A percentile compares a stretch with the other conserved stretches of the same genome.
phyloP scores from a whole-genome alignment of 345 rosid species.

The Firmiana major region DNA sequence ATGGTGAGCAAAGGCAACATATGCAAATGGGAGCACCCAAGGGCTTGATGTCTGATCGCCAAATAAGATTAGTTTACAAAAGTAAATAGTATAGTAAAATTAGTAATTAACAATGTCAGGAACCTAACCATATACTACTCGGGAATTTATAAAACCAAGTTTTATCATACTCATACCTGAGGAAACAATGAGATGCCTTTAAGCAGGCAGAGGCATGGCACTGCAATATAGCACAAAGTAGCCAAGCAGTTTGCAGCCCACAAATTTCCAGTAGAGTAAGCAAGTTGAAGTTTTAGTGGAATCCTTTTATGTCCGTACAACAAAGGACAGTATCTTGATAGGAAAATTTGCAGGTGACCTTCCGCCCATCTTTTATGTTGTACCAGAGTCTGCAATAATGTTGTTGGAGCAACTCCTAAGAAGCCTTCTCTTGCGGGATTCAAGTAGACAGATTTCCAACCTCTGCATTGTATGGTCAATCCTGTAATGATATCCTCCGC shows the following conservation, averaged over 20 bases:
- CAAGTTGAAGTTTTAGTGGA: not conserved
- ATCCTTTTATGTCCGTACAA: slow-evolving; percentile 3
- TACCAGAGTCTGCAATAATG: slow-evolving; percentile 1
- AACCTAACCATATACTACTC: too few relatives aligned
- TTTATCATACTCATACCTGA: slow-evolving; percentile 4
- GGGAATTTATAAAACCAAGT: too few relatives aligned
- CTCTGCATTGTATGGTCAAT: slow-evolving; percentile 34
- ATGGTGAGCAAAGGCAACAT: slow-evolving; percentile 26
- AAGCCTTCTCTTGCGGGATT: slow-evolving; percentile 36
- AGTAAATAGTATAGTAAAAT: too few relatives aligned
- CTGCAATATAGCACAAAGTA: slow-evolving; percentile 30
- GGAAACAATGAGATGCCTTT: slow-evolving; percentile 42
- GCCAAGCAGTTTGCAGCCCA: slow-evolving; percentile 25
- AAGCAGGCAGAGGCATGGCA: slow-evolving; percentile 42
- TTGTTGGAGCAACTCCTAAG: slow-evolving; percentile 37
- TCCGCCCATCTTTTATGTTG: slow-evolving; percentile 6
- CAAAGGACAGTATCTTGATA: not conserved
- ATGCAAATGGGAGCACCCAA: slow-evolving; percentile 19
- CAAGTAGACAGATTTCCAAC: slow-evolving; percentile 38
- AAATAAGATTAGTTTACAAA: not conserved
- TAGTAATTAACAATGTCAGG: too few relatives aligned
- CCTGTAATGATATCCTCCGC: slow-evolving; percentile 46
- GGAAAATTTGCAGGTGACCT: not conserved
- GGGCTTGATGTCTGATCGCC: slow-evolving; percentile 31
- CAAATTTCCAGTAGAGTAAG: not conserved